Percentiles rank a stretch among this genome's conserved stretches.
Conservation (phyloP, 1,284 basidiomycete genomes). For the Moesziomyces antarcticus region DNA sequence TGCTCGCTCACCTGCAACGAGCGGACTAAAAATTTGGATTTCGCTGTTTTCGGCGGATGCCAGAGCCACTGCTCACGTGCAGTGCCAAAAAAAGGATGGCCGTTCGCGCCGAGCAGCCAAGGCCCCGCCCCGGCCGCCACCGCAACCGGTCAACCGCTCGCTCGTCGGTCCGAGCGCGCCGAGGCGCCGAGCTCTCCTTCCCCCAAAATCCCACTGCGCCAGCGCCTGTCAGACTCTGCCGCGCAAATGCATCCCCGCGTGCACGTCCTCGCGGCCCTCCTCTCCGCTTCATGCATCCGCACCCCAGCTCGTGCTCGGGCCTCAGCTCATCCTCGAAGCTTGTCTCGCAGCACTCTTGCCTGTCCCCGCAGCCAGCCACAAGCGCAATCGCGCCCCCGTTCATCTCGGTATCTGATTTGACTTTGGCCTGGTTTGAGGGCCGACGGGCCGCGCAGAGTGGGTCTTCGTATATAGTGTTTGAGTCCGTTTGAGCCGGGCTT, state of each 20-base stretch:
- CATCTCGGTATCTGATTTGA: background rate
- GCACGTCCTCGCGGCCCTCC: constrained; percentile 1
- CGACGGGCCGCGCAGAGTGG: background rate
- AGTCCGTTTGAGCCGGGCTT: background rate
- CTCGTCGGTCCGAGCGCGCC: constrained; percentile 12
- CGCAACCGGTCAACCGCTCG: constrained; percentile 3
- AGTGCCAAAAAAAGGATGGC: background rate
- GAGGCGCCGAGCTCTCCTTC: constrained; percentile 3
- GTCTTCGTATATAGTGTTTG: constrained; percentile 25
- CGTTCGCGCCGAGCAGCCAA: too few species aligned
- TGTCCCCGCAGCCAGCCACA: background rate
- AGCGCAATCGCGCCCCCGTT: background rate
- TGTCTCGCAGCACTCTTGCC: background rate
- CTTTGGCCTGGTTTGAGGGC: background rate
- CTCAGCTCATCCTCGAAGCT: background rate
- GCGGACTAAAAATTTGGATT: background rate
- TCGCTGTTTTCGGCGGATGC: constrained; percentile 19
- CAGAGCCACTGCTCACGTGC: background rate
- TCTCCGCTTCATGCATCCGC: background rate
- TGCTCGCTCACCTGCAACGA: background rate
- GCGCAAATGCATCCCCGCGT: background rate
- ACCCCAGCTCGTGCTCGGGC: background rate
- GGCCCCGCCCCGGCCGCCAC: too few species aligned
- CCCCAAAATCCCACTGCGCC: too few species aligned
- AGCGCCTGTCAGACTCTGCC: constrained; percentile 1